Conservation (phyloP, 2,329 filamentous ascomycete genomes). For the Hawksworthiomyces lignivorus region DNA sequence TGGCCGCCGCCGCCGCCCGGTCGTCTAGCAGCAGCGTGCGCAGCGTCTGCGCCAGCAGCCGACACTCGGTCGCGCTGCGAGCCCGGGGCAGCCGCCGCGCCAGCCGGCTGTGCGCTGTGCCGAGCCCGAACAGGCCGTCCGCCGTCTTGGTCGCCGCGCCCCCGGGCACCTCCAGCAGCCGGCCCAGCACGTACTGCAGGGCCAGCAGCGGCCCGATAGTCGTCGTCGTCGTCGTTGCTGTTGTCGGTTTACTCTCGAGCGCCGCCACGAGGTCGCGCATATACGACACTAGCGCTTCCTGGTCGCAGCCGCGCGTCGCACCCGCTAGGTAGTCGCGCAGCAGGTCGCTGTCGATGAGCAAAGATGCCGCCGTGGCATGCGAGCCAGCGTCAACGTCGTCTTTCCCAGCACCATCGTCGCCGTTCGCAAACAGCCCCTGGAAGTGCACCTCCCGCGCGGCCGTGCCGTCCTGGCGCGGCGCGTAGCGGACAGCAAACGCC, state of each 20-base stretch:
- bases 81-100: constrained; percentile 23
- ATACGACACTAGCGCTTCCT: constrained; percentile 28
- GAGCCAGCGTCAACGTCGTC: not conserved
- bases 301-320: constrained; percentile 17
- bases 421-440: constrained; percentile 12
- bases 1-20: constrained; percentile 37
- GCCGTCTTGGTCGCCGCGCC: constrained; percentile 2
- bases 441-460: constrained; percentile 27
- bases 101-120: constrained; percentile 34
- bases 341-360: constrained; percentile 23
- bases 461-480: constrained; percentile 23
- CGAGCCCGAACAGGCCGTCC: constrained; percentile 26
- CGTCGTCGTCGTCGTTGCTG: not conserved
- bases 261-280: constrained; percentile 29
- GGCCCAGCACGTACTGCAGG: constrained; percentile 33
- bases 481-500: constrained; percentile 33
- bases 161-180: constrained; percentile 22
- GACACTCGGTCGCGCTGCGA: constrained; percentile 24
- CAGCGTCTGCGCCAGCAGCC: constrained; percentile 33
- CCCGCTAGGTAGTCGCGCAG: constrained; percentile 21
- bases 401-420: constrained; percentile 1
- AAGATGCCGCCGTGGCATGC: constrained; percentile 19
- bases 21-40: constrained; percentile 36
- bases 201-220: constrained; percentile 35
- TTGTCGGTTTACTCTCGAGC: constrained; percentile 20